These are phyloP conservation scores for Pseudogymnoascus sp. DNA, from an alignment of 2,329 filamentous ascomycete species.

Conservation along the genomic window DNA sequence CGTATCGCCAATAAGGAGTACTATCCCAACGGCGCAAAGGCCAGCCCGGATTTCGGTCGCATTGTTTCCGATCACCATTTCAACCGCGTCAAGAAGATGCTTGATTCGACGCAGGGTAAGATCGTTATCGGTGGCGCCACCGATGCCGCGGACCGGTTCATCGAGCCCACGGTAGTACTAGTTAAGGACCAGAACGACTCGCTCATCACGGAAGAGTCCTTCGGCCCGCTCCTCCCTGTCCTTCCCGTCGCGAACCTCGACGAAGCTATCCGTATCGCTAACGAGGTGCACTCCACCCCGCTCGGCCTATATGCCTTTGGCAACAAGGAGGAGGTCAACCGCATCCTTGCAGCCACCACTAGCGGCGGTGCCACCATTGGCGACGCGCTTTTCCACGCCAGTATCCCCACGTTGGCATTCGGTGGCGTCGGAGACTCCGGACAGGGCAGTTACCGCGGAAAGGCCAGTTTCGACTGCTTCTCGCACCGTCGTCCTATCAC, in stretches of 20 bases:
- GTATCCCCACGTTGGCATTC: slow-evolving; percentile 64
- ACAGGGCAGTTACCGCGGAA: slow-evolving; percentile 67
- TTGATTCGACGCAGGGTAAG: slow-evolving; percentile 75
- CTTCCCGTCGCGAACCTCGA: slow-evolving; percentile 72
- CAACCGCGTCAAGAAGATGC: slow-evolving; percentile 76
- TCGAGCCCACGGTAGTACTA: slow-evolving; percentile 87
- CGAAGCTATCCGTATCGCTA: slow-evolving; percentile 74
- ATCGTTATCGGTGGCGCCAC: slow-evolving; percentile 79
- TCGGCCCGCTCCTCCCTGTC: slow-evolving; percentile 85
- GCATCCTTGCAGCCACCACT: slow-evolving; percentile 52
- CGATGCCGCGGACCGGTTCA: slow-evolving; percentile 72
- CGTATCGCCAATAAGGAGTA: slow-evolving; percentile 64
- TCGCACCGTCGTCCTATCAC: slow-evolving; percentile 51
- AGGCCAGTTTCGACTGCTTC: slow-evolving; percentile 61
- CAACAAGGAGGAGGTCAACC: slow-evolving; percentile 62
- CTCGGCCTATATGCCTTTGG: slow-evolving; percentile 82
- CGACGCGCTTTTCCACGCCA: slow-evolving; percentile 61
- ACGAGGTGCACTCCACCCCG: slow-evolving; percentile 73
- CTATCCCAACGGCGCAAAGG: slow-evolving; percentile 72
- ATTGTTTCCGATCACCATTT: slow-evolving; percentile 79
- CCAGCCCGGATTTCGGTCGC: slow-evolving; percentile 68
- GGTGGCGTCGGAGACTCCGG: slow-evolving; percentile 78
- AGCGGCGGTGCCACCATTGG: slow-evolving; percentile 61
- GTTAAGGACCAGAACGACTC: slow-evolving; percentile 67
- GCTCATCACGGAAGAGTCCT: slow-evolving; percentile 75